Evolutionary conservation across 768 basidiomycete genomes (phyloP), one percentile per base, ranked within the genome.

Genomic region (Roridomyces roridus): DNA sequence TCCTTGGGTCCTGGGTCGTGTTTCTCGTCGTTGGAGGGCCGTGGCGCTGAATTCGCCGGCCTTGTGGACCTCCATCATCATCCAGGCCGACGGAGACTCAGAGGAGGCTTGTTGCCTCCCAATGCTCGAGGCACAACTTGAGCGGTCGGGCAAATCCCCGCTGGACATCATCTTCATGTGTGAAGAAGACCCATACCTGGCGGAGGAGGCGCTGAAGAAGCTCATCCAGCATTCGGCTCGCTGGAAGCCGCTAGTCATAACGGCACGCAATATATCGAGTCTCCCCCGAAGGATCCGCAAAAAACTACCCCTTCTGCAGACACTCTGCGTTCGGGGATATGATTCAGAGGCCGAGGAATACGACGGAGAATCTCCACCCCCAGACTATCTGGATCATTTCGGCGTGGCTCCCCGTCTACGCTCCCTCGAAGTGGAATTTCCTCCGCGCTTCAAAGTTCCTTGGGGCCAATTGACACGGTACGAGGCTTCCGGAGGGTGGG

Each of bases 391-490:
- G 17, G 34, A 20, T 18, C 24, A 48, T n/a, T 36, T 55, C 15
- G 31, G 11, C n/a, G 21, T 28, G 6, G 54, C 54, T 17, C 54
- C 54, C 21, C 46, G 46, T 5, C 54, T 55, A 17, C 31, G 54
- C 17, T 28, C 20, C 14, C 35, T 43, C 29, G 46, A 48, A 23
- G 46, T 43, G 10, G 40, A 48, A 7, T 28, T 39, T 20, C 26
- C 26, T 9, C 54, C 46, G 5, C 25, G 6, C 40, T 48, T 55
- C 31, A 15, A 14, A 24, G 5, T 47, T 5, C 54, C 53, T 5
- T 55, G 54, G 54, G 11, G 6, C n/a, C 54, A 55, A 41, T 15
- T 55, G 46, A 43, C 46, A 17, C 46, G 24, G 6, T 55, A 43
- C 39, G 45, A 42, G 7, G 28, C 46, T 17, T 12, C 5, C 15